A percentile compares a stretch with the other conserved stretches of the same genome.
Conservation (phyloP, 306 rosid species). For the Senna siamea region DNA sequence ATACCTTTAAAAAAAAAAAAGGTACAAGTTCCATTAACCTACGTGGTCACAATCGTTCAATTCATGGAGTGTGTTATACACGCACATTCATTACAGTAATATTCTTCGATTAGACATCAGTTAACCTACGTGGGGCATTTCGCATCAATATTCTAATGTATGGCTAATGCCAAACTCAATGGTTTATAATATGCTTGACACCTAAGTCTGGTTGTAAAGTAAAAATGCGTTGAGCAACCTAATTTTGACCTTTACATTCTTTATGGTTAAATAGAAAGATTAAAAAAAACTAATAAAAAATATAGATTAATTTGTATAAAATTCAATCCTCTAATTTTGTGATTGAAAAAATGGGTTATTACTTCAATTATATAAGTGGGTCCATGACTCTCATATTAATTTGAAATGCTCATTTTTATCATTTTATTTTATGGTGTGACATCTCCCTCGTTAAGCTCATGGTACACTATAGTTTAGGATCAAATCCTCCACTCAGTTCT, state of each 20-base stretch:
- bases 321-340: no score
- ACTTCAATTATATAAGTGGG: not conserved
- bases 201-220: not conserved
- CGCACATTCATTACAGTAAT: no score
- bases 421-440: not conserved
- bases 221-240: not conserved
- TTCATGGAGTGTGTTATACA: not conserved
- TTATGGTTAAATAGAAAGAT: no score
- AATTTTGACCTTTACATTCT: no score
- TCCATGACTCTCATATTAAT: not conserved
- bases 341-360: not conserved
- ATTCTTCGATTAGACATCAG: constrained; percentile 11
- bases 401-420: not conserved
- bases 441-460: no score
- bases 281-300: no score
- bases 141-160: no score
- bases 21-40: not conserved
- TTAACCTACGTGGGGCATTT: no score
- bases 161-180: no score
- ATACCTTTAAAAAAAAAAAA: no score
- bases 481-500: not conserved
- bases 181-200: not conserved
- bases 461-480: not conserved
- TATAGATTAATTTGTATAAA: no score
- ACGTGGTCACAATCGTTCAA: not conserved